phyloP scores from a whole-genome alignment of 2,329 filamentous ascomycete genomes.

The Domatiomyces catenatus region DNA sequence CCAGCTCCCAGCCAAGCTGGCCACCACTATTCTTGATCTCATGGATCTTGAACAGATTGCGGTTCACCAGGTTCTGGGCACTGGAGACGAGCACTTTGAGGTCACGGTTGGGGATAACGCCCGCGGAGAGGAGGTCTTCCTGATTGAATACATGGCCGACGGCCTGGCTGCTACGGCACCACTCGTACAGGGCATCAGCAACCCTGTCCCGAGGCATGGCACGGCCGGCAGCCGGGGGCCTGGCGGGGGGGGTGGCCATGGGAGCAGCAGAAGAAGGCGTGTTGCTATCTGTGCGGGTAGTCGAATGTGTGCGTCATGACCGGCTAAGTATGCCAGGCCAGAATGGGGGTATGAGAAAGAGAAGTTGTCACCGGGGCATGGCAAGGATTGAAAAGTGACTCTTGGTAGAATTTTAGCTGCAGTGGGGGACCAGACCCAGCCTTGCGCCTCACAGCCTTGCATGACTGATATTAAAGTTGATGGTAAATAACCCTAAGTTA shows the following conservation, averaged over 20 bases:
- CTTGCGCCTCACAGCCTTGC: no score
- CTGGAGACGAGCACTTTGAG: conserved; percentile 29
- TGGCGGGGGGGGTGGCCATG: conserved; percentile 15
- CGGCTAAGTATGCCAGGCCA: conserved; percentile 1
- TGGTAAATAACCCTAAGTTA: no score
- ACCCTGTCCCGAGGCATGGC: conserved; percentile 21
- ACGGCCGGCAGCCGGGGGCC: neutral
- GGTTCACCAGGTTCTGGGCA: conserved; percentile 30
- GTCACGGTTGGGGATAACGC: conserved; percentile 30
- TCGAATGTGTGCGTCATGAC: neutral
- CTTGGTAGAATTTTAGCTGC: neutral
- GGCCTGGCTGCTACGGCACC: conserved; percentile 26
- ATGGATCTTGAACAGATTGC: conserved; percentile 32
- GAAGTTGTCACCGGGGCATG: conserved; percentile 4
- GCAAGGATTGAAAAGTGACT: neutral
- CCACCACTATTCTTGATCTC: conserved; percentile 25
- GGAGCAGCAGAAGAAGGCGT: neutral
- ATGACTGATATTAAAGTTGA: no score
- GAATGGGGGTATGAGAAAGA: neutral
- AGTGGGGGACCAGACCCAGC: neutral
- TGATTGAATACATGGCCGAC: conserved; percentile 32
- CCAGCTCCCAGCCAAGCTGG: conserved; percentile 33
- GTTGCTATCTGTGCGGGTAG: conserved; percentile 14
- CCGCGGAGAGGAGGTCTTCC: conserved; percentile 29
- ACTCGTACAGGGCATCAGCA: conserved; percentile 31